phyloP scores from a whole-genome alignment of 306 rosid species.

The Gastrolobium bilobum region DNA sequence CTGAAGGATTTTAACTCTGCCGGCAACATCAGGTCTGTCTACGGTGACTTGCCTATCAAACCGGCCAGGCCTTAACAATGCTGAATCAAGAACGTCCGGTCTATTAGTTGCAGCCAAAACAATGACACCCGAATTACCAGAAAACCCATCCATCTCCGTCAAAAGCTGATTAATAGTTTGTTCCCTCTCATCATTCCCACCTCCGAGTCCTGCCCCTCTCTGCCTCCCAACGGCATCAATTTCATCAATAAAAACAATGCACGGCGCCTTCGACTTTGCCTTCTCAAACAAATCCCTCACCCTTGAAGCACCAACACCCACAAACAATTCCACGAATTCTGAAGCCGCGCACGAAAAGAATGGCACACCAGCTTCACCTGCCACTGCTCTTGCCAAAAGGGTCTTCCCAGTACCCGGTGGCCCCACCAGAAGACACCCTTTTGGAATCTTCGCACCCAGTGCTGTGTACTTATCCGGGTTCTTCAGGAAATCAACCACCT shows the following conservation, averaged over 20 bases:
- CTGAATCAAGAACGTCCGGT: conserved; percentile 95
- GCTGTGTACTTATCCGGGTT: conserved; percentile 99
- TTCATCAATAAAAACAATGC: conserved; percentile 98
- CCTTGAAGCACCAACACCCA: conserved; percentile 97
- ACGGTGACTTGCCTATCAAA: conserved; percentile 98
- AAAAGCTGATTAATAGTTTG: conserved; percentile 97
- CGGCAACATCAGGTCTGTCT: conserved; percentile 97
- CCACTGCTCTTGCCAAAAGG: conserved; percentile 88
- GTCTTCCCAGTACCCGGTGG: conserved; percentile 99
- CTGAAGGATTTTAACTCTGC: conserved; percentile 97
- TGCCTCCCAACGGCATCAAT: conserved; percentile 98
- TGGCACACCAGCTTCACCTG: conserved; percentile 96
- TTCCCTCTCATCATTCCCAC: conserved; percentile 98
- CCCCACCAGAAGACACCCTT: conserved; percentile 96
- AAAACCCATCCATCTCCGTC: conserved; percentile 99
- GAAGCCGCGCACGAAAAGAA: conserved; percentile 99
- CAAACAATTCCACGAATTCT: conserved; percentile 92
- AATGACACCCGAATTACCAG: conserved; percentile 95
- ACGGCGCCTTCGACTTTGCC: conserved; percentile 96
- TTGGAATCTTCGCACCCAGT: conserved; percentile 94
- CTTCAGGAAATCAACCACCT: conserved; percentile 95
- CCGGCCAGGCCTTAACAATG: conserved; percentile 91
- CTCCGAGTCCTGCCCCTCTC: conserved; percentile 99
- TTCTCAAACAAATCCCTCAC: conserved; percentile 98
- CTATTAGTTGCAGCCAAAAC: conserved; percentile 98